phyloP scores from a whole-genome alignment of 257 asterid genomes.

The Solanum ossicruentum region DNA sequence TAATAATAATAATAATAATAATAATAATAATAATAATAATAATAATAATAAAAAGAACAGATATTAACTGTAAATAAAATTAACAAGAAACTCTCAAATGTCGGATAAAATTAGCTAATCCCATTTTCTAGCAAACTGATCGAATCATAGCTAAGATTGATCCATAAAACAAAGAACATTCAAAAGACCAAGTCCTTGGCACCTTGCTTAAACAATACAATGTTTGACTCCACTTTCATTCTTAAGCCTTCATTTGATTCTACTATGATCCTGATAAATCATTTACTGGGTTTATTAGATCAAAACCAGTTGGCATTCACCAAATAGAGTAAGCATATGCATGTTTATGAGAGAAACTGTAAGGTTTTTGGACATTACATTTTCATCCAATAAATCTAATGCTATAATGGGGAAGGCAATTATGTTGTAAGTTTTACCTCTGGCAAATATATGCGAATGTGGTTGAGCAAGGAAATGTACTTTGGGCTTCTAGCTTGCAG shows the following conservation, averaged over 20 bases:
- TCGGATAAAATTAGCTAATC: background rate
- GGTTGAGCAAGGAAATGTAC: constrained; percentile 87
- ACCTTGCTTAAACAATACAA: background rate
- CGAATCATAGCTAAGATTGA: background rate
- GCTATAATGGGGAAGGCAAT: background rate
- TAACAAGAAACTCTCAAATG: background rate
- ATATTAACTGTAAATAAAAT: background rate
- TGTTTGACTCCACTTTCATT: background rate
- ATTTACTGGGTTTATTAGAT: background rate
- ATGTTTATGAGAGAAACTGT: background rate
- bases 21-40: background rate
- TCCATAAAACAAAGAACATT: background rate
- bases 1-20: background rate
- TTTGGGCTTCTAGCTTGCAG: constrained; percentile 93
- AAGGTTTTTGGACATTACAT: background rate
- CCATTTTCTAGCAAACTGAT: background rate
- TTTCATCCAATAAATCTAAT: background rate
- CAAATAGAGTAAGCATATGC: background rate
- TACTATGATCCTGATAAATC: background rate
- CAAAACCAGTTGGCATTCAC: background rate
- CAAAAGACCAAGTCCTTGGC: background rate
- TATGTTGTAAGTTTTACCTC: constrained; percentile 42
- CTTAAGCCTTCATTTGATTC: background rate
- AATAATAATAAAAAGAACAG: background rate
- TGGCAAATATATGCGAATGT: constrained; percentile 90